Evolutionary conservation across 305 asterid genomes (phyloP).

Genomic region (Plantago coronopus): DNA sequence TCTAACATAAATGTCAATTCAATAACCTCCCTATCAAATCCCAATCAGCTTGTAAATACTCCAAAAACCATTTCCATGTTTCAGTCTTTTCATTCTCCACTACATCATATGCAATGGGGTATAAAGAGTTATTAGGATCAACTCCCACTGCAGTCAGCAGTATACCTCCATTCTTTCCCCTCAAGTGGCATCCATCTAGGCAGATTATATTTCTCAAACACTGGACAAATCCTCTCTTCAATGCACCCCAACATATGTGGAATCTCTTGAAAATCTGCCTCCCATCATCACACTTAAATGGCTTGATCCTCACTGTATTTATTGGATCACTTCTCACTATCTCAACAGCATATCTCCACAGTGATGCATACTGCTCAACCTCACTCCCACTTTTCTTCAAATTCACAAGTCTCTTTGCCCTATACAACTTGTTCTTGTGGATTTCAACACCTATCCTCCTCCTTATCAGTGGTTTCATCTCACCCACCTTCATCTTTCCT

Average conservation of each 20-base stretch:
- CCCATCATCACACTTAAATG: too few relatives aligned
- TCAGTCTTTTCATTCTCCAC: constrained; percentile 1
- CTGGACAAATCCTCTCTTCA: not conserved
- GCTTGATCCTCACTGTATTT: too few relatives aligned
- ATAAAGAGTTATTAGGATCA: constrained; percentile 4
- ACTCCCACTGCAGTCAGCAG: not conserved
- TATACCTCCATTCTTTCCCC: not conserved
- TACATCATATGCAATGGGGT: constrained; percentile 8
- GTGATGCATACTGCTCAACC: not conserved
- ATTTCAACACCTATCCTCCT: not conserved
- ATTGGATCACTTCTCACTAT: not conserved
- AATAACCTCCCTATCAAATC: not conserved
- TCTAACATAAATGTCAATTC: not conserved
- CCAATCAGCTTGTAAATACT: not conserved
- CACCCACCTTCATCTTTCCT: not conserved
- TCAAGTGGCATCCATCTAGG: not conserved
- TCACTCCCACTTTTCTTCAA: not conserved
- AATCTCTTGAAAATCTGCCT: too few relatives aligned
- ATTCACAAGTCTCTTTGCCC: not conserved
- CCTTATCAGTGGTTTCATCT: not conserved
- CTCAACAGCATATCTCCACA: constrained; percentile 1
- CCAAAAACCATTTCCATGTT: constrained; percentile 5
- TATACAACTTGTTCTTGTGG: constrained; percentile 1
- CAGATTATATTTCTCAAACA: not conserved
- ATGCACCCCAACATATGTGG: not conserved